phyloP scores from a whole-genome alignment of 140 eudicot species.

The Artemisia princeps region DNA sequence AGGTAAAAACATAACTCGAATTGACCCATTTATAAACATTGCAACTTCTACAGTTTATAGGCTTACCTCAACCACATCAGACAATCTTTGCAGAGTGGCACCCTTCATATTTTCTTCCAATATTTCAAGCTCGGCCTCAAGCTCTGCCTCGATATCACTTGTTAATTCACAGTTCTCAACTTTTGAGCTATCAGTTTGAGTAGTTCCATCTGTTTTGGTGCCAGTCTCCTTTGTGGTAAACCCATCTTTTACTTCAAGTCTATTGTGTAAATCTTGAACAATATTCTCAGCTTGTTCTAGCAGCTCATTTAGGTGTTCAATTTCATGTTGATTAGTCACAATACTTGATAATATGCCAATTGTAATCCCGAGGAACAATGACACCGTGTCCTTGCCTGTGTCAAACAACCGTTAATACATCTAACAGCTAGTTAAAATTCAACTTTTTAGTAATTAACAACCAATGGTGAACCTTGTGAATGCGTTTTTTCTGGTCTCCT shows the following conservation, averaged over 20 bases:
- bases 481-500: slow-evolving; percentile 23
- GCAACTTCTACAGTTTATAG: background rate
- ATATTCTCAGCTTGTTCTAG: slow-evolving; percentile 53
- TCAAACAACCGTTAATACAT: slow-evolving; percentile 12
- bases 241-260: slow-evolving; percentile 57
- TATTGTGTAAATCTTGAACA: slow-evolving; percentile 63
- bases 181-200: slow-evolving; percentile 9
- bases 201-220: slow-evolving; percentile 21
- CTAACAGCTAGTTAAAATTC: background rate
- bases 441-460: background rate
- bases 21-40: background rate
- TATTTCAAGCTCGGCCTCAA: slow-evolving; percentile 74
- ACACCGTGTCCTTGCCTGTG: slow-evolving; percentile 29
- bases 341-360: slow-evolving; percentile 43
- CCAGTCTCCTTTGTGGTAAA: slow-evolving; percentile 41
- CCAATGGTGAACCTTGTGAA: slow-evolving; percentile 34
- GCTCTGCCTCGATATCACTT: slow-evolving; percentile 74
- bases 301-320: slow-evolving; percentile 41
- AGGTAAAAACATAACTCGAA: background rate
- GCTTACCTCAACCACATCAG: slow-evolving; percentile 49
- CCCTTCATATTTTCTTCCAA: slow-evolving; percentile 52
- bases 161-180: slow-evolving; percentile 32
- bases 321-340: slow-evolving; percentile 36
- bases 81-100: slow-evolving; percentile 27
- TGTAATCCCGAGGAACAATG: slow-evolving; percentile 50